Base-by-base conservation (phyloP, 2,329 filamentous ascomycete genomes). In the Ascomycota sp. region DNA sequence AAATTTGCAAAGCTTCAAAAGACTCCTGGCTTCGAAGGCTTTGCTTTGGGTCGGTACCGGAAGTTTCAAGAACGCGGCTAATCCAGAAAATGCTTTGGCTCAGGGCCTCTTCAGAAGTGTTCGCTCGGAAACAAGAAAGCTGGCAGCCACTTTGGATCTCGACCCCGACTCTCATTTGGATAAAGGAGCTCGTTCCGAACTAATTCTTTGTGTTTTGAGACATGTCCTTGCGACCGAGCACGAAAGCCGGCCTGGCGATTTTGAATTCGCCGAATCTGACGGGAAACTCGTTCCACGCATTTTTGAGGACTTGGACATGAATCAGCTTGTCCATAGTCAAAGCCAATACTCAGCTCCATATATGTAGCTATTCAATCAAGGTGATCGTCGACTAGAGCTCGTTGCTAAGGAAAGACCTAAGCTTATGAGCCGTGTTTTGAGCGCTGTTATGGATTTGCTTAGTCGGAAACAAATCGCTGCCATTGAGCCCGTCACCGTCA, bases 101-200 rank as follows among this genome's bases (percentile, higher is more conserved):
- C 49, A 52, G 7, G 60, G 59, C 20, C 43, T 63, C 3, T 50
- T 55, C 33, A 49, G 60, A 21, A 56, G 53, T 2, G 47, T 63
- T 15, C 56, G 59, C 1, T 61, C 59, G 2, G 60, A 63, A 37
- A 53, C 55, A 1, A 48, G 50, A 17, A 52, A 59, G 28, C 48
- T 47, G 9, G 55, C 58, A 11, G 55, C 56, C 1, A 60, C 54
- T 1, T 43, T 65, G 0, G 59, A 63, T 29, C 42, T 64, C 2
- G 55, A 63, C 22, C 51, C 50, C 4, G 36, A 41, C 7, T 50
- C 51, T 7, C 30, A 40, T 11, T 43, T 52, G 10, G 38, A 45
- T 9, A 33, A 40, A 11, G 35, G 38, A 8, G 43, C 43, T 5
- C 47, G 43, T 2, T 48, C 46, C 0, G 42, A 44, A 8, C 44